Conservation (phyloP, 768 basidiomycete genomes). For the Dacryopinax spathularia region DNA sequence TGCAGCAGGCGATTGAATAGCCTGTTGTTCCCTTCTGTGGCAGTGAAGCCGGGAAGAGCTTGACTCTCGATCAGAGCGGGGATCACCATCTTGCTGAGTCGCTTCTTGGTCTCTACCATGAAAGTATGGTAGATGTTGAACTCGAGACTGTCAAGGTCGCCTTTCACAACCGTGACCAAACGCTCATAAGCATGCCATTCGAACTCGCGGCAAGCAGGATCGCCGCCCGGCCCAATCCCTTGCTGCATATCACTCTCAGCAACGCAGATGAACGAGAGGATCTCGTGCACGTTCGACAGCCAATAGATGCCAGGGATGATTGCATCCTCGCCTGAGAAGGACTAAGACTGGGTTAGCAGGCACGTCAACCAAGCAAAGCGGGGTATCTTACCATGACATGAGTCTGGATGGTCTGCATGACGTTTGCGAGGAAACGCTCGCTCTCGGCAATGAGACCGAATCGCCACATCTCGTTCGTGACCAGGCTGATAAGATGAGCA, state of each 20-base stretch:
- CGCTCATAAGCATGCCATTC: conserved; percentile 97
- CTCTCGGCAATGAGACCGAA: conserved; percentile 93
- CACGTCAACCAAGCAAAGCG: conserved; percentile 5
- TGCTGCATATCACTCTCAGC: conserved; percentile 99
- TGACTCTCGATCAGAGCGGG: conserved; percentile 98
- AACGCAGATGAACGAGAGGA: conserved; percentile 95
- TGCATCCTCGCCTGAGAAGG: conserved; percentile 84
- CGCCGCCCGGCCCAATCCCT: conserved; percentile 92
- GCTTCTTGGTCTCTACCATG: conserved; percentile 98
- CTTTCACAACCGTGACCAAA: conserved; percentile 93
- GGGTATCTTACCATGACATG: conserved; percentile 79
- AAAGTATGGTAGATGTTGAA: conserved; percentile 99
- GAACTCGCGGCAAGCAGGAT: conserved; percentile 79
- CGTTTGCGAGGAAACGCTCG: conserved; percentile 93
- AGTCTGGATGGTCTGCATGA: conserved; percentile 94
- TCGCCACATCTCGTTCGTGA: conserved; percentile 99
- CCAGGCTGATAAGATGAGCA: conserved; percentile 89
- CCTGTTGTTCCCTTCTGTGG: conserved; percentile 81
- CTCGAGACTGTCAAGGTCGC: conserved; percentile 93
- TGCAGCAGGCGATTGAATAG: conserved; percentile 87
- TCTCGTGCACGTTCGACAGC: conserved; percentile 99
- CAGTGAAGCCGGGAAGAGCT: conserved; percentile 93
- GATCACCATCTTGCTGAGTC: conserved; percentile 91
- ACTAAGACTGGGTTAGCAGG: conserved; percentile 31
- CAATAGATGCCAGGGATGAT: conserved; percentile 96